These are phyloP conservation scores for Stentor roeselii DNA, from an alignment of 73 alveolate genomes.

Conservation along the genomic window DNA sequence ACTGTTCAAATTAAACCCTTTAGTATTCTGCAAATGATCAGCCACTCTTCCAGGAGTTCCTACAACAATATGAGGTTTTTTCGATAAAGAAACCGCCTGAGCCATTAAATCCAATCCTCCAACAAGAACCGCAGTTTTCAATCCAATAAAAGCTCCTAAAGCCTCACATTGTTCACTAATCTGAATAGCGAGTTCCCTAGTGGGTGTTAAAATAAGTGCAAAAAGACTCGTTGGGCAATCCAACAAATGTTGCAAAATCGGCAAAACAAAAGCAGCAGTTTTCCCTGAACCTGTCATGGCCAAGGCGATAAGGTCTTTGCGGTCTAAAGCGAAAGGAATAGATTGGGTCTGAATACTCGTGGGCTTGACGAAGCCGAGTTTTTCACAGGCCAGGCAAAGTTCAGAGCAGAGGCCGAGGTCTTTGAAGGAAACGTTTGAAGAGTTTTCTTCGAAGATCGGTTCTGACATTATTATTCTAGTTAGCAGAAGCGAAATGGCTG, in stretches of 20 bases:
- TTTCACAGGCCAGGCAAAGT: conserved; percentile 73
- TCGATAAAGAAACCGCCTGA: conserved; percentile 95
- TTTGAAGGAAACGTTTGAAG: conserved; percentile 42
- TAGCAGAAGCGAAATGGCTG: background rate
- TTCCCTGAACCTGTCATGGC: conserved; percentile 98
- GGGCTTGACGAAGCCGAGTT: conserved; percentile 77
- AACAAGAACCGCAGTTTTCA: conserved; percentile 89
- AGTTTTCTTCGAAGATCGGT: background rate
- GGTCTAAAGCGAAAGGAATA: conserved; percentile 81
- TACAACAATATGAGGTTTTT: conserved; percentile 97
- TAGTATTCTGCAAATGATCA: conserved; percentile 97
- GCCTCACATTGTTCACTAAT: conserved; percentile 88
- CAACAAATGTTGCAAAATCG: conserved; percentile 75
- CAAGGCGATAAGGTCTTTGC: conserved; percentile 89
- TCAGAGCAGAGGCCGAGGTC: conserved; percentile 92
- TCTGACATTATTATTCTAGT: background rate
- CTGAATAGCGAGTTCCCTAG: conserved; percentile 94
- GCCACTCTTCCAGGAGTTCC: conserved; percentile 99
- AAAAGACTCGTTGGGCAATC: conserved; percentile 81
- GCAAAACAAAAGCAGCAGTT: conserved; percentile 92
- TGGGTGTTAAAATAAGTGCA: conserved; percentile 92
- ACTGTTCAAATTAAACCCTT: conserved; percentile 87
- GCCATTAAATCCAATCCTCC: conserved; percentile 96
- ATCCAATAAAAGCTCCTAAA: conserved; percentile 83
- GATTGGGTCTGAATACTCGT: conserved; percentile 87